A percentile compares a stretch with the other conserved stretches of the same genome.
These are phyloP conservation scores for Vigna unguiculata DNA, from an alignment of 306 rosid species.

Conservation along the genomic window DNA sequence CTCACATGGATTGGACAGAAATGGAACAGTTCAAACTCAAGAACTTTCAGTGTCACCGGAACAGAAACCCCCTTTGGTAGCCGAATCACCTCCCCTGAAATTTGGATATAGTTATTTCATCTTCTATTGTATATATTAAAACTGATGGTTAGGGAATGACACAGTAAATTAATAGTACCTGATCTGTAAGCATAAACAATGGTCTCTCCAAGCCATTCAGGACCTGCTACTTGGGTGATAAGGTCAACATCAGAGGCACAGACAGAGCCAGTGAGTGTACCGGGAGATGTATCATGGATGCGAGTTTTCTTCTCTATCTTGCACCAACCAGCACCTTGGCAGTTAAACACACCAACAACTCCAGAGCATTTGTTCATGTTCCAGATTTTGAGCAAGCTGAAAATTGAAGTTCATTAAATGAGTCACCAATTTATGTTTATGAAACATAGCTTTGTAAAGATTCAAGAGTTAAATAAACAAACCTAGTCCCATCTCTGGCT, in stretches of 20 bases:
- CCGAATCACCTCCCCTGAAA: conserved; percentile 76
- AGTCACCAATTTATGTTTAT: conserved; percentile 18
- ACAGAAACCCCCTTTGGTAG: conserved; percentile 80
- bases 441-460: not conserved
- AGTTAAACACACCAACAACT: conserved; percentile 91
- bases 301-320: conserved; percentile 77
- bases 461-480: conserved; percentile 6
- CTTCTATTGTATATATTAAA: not conserved
- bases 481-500: conserved; percentile 92
- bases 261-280: conserved; percentile 72
- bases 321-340: conserved; percentile 99
- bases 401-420: conserved; percentile 35
- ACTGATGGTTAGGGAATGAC: conserved; percentile 49
- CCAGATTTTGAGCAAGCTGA: conserved; percentile 96
- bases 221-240: conserved; percentile 68
- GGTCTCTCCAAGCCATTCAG: conserved; percentile 79
- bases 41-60: conserved; percentile 78
- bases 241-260: conserved; percentile 73
- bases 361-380: conserved; percentile 91
- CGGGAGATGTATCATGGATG: conserved; percentile 78
- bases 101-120: not conserved
- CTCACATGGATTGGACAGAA: conserved; percentile 80
- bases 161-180: conserved; percentile 51
- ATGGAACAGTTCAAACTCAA: conserved; percentile 91
- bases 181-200: conserved; percentile 70